Evolutionary conservation across 1,284 basidiomycete species (phyloP), one percentile per base, ranked within the genome.

Genomic region (Peniophora sp.): DNA sequence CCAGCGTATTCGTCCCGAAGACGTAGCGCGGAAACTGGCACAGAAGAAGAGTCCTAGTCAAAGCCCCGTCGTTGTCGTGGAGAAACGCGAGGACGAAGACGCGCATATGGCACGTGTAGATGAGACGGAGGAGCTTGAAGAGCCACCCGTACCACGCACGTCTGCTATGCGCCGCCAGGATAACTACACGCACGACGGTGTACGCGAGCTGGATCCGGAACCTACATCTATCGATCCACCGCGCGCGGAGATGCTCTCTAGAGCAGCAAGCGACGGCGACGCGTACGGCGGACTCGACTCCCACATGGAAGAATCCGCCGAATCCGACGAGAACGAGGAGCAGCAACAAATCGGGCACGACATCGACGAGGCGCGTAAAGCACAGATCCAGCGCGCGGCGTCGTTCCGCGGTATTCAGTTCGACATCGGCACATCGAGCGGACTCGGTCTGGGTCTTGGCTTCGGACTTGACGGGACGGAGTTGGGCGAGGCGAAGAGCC

Each of bases 401-500:
- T 20, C 20, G 14, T 60, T 65, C 39, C 59, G 54, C 11, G 60
- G 62, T 1, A 55, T 66, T 20, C 53, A 61, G 14, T 52, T 66
- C 24, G 60, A 63, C 52, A 54, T 66, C 23, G 54, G 57, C 36
- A 51, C 50, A n/a, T 54, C 49, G 12, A 59, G 53, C 0, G 57
- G 55, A 17, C 47, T 58, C 9, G 59, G 56, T 23, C 53, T 58
- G 24, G 57, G 58, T 46, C 39, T 47, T 24, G 47, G 53, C 47
- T 15, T 37, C 52, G 20, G 56, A 39, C n/a, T 53, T 50, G 17
- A 20, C 50, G 8, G 49, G 32, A 18, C 24, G 48, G 76, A 83
- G 57, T 75, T 88, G 11, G 76, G 78, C 52, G 84, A 88, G 50
- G 85, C 87, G 76, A 73, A 76, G 57, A 88, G 84, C 57, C 88